phyloP scores from a whole-genome alignment of 1,139 yeast species.

The Candida albicans region DNA sequence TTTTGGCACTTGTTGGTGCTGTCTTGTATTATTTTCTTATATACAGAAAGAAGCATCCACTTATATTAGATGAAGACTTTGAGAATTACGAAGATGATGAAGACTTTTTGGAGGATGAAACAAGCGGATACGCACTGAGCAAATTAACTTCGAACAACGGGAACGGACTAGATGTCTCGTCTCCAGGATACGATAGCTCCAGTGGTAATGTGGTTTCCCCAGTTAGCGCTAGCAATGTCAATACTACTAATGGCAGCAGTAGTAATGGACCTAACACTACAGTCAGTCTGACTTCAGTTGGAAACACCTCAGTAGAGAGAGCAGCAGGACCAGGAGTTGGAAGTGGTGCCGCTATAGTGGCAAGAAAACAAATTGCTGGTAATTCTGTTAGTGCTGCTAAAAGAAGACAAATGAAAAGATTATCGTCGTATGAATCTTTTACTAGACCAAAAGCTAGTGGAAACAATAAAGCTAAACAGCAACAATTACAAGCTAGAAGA shows the following conservation, averaged over 20 bases:
- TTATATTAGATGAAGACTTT: slow-evolving; percentile 25
- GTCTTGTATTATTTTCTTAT: slow-evolving; percentile 35
- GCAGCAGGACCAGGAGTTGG: not conserved
- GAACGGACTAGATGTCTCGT: not conserved
- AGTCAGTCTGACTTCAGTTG: not conserved
- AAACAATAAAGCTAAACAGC: slow-evolving; percentile 14
- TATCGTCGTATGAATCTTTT: slow-evolving; percentile 48
- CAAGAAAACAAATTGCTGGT: slow-evolving; percentile 6
- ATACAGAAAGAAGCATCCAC: slow-evolving; percentile 28
- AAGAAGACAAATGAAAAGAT: slow-evolving; percentile 24
- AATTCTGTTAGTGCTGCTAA: slow-evolving; percentile 7
- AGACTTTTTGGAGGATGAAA: slow-evolving; percentile 21
- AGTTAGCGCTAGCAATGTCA: not conserved
- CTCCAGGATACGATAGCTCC: slow-evolving; percentile 1
- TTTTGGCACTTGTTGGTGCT: slow-evolving; percentile 35
- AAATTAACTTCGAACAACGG: slow-evolving; percentile 3
- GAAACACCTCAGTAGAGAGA: slow-evolving; percentile 1
- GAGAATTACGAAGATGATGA: slow-evolving; percentile 14
- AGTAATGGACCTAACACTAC: slow-evolving; percentile 1
- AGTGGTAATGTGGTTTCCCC: not conserved
- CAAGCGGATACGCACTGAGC: slow-evolving; percentile 14
- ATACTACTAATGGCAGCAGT: not conserved
- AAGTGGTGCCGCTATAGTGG: slow-evolving; percentile 1
- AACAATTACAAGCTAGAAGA: slow-evolving; percentile 14
- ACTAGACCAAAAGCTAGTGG: slow-evolving; percentile 31